phyloP scores from a whole-genome alignment of 2,329 filamentous ascomycete genomes.

The Pseudopithomyces maydicus region DNA sequence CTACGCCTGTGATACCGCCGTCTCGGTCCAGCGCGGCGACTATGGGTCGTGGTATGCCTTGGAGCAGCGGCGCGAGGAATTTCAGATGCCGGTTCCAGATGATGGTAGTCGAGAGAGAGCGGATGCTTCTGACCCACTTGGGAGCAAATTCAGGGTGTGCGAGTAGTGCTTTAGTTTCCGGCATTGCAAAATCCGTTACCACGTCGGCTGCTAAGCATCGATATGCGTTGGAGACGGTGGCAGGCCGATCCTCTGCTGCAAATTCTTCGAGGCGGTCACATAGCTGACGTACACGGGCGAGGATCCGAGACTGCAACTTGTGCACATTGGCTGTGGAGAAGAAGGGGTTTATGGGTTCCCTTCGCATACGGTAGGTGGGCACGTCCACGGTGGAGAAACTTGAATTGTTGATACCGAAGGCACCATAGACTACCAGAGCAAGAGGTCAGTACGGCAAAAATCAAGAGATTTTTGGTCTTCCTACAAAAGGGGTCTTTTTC shows the following conservation, averaged over 20 bases:
- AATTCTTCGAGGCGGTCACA: constrained; percentile 11
- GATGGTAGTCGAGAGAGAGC: constrained; percentile 8
- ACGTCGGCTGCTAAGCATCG: constrained; percentile 20
- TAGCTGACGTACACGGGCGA: constrained; percentile 13
- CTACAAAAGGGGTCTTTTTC: constrained; percentile 18
- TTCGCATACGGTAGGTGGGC: constrained; percentile 22
- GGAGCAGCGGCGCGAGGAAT: constrained; percentile 7
- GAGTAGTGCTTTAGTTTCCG: constrained; percentile 13
- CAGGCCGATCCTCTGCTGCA: constrained; percentile 1
- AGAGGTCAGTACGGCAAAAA: not conserved
- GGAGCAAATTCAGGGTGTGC: constrained; percentile 14
- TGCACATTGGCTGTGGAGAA: constrained; percentile 31
- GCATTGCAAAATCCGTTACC: constrained; percentile 16
- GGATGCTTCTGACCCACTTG: constrained; percentile 8
- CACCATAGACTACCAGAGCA: constrained; percentile 5
- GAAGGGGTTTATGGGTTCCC: constrained; percentile 27
- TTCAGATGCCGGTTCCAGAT: constrained; percentile 16
- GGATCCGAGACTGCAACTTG: constrained; percentile 24
- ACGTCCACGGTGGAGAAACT: constrained; percentile 20
- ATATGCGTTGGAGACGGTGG: constrained; percentile 17
- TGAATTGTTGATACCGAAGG: constrained; percentile 14
- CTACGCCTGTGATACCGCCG: constrained; percentile 3
- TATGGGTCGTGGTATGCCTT: constrained; percentile 1
- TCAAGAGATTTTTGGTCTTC: not conserved
- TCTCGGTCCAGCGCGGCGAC: constrained; percentile 6